Evolutionary conservation across 2,329 filamentous ascomycete genomes (phyloP), one percentile per base, ranked within the genome.

Genomic region (Talaromyces sp.): DNA sequence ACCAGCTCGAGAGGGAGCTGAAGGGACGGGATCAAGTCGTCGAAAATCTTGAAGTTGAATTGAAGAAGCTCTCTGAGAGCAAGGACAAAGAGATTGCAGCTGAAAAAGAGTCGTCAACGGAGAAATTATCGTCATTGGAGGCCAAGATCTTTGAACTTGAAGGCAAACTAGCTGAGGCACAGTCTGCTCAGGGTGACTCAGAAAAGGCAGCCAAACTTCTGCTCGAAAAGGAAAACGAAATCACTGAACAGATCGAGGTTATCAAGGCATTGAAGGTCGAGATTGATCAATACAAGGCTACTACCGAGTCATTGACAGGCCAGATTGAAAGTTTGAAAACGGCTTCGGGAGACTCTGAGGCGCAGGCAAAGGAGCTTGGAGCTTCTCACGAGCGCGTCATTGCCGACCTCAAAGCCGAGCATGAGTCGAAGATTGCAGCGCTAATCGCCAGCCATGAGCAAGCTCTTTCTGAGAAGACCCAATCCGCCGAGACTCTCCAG

Each of bases 21-120:
- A 74, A 77, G 66, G 75, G 72, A 49, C 73, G 72, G 2, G 74
- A 76, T 22, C 75, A 75, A 27, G 76, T 78, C 3, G 74, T 78
- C 39, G 75, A 78, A 27, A 77, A 74, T 39, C 72, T 79, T 24
- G 74, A 80, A 57, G 70, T 70, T 22, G 79, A 81, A 65, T 73
- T 76, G 60, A 69, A 76, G 24, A 74, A 74, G 60, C 63, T 79
- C 31, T 70, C 72, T 39, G 67, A 74, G 33, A 66, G 73, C 27
- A 81, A 79, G 63, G 75, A 78, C 31, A 69, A 78, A 60, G 75
- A 75, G 49, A 69, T 75, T 31, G 70, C 68, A 43, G 73, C 75
- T 14, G 75, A 75, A 22, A 73, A 76, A 54, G 74, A 79, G 24
- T 69, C 71, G 47, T 70, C 74, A 2, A 70, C 74, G 13, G 66